Evolutionary conservation across 2,329 filamentous ascomycete genomes (phyloP), one percentile per base, ranked within the genome.

Genomic region (Davidsoniella neocaledoniae): DNA sequence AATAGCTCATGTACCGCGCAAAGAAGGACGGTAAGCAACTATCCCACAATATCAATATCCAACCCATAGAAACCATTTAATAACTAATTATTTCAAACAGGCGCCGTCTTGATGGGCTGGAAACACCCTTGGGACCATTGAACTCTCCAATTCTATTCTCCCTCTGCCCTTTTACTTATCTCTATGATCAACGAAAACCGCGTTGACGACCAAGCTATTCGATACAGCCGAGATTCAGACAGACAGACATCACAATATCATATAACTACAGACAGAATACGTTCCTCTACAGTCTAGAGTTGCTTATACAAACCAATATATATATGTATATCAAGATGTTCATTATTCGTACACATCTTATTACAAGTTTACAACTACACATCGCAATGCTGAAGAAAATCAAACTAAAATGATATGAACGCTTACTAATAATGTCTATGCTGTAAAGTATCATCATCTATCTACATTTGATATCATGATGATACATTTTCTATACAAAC

Each of bases 61-160:
- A 23, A 5, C 21, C 4, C 21, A 23, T 23, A 23, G 21, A 23
- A 23, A 5, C 21, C 21, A 23, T 23, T 5, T 5, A 16, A 6
- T 8, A 2, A 37, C 52, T 54, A 48, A 58, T 55, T 46, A 53
- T 53, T 50, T 14, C 43, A 33, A 49, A 29, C 54, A 80, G 76
- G 76, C 50, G 74, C 90, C 21, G 90, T 79, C 49, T 70, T 96
- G 56, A 64, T 98, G 59, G 91, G 91, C 64, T 86, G 79, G 83
- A 95, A 87, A 71, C 91, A 96, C 67, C 91, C 87, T 57, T 95
- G 87, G 86, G 88, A 95, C 58, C 87, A 94, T 69, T 94, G 71
- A 74, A 66, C 53, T 55, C 46, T n/a, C 6, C 5, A 16, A 8
- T 8, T 21, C 42, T 26, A 5, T 14, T 1, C 40, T 12, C 14